Base-by-base conservation (phyloP, 2,329 filamentous ascomycete genomes). In the Harringtonia aguacate region DNA sequence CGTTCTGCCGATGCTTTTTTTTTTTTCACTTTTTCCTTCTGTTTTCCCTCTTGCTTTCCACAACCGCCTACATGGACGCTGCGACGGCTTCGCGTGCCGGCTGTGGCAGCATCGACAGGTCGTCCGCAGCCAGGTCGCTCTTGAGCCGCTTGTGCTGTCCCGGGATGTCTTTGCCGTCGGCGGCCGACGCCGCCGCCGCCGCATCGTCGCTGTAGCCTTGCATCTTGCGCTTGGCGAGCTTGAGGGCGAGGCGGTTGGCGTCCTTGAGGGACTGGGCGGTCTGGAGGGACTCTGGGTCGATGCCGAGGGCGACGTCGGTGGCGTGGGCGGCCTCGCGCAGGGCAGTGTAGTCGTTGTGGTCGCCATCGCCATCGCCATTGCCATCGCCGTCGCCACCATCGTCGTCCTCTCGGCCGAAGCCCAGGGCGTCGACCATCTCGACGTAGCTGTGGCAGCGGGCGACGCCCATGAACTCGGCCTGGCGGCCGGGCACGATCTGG, bases 401-500 rank as follows among this genome's bases (percentile, higher is more conserved):
- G n/a, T n/a, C n/a, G n/a, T n/a, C n/a, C n/a, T n/a, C n/a, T n/a
- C n/a, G n/a, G n/a, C n/a, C n/a, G n/a, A n/a, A n/a, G n/a, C n/a
- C n/a, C n/a, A 97, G 62, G 1, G 72, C 65, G 45, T 78, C 69
- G 56, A 87, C 84, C 2, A 81, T 61, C 42, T 84, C 79, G 9
- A 64, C 66, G 56, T 95, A 95, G 53, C 75, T 83, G 64, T 82
- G 88, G 48, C 75, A 73, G 38, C 67, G 62, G 49, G 76, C 78
- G 52, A 92, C 70, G 4, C 68, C 61, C 46, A 72, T 70, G 58
- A 83, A 84, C 1, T 68, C 68, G 33, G 74, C 68, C 39, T 77
- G 69, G 60, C 88, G 94, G 15, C 89, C 87, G 0, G 88, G 87
- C 21, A 97, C 78, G 62, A 95, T 75, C 60, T 95, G 86, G 35